Conservation (phyloP, 2,329 filamentous ascomycete genomes). For the Coniella vitis region DNA sequence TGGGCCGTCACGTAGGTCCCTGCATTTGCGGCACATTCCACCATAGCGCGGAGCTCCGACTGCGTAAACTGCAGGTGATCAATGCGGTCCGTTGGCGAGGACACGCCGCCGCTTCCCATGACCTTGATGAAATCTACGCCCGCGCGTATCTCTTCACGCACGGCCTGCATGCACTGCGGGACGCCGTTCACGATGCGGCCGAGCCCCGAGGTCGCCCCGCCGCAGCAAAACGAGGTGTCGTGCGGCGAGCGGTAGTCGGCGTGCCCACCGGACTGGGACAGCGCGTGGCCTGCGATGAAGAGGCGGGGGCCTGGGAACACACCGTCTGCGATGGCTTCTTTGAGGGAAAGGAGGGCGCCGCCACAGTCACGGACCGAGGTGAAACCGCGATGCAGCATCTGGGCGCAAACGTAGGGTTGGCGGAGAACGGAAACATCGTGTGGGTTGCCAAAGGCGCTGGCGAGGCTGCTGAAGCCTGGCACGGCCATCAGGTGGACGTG, state of each 20-base stretch:
- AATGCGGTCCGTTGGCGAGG: constrained; percentile 42
- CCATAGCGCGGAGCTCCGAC: constrained; percentile 45
- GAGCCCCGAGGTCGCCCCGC: constrained; percentile 31
- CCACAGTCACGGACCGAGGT: constrained; percentile 47
- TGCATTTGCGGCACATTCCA: constrained; percentile 36
- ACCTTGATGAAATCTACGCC: constrained; percentile 52
- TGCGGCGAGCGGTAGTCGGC: constrained; percentile 38
- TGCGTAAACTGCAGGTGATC: constrained; percentile 45
- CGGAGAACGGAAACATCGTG: constrained; percentile 28
- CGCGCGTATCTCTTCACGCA: constrained; percentile 41
- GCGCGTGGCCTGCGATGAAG: constrained; percentile 42
- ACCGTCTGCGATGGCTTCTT: constrained; percentile 42
- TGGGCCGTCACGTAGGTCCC: constrained; percentile 48
- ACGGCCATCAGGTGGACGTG: constrained; percentile 22
- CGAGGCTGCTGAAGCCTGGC: constrained; percentile 19
- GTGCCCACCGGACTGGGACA: constrained; percentile 48
- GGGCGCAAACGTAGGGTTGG: constrained; percentile 34
- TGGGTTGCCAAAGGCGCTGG: constrained; percentile 20
- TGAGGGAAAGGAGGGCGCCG: constrained; percentile 40
- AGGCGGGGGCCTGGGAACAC: constrained; percentile 42
- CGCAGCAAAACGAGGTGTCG: constrained; percentile 37
- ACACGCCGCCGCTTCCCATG: constrained; percentile 47
- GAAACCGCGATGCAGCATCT: constrained; percentile 47
- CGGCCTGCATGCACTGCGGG: constrained; percentile 40
- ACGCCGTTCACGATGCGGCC: constrained; percentile 41